Evolutionary conservation across 768 basidiomycete species (phyloP).

Genomic region (Chlorophyllum brunneum): DNA sequence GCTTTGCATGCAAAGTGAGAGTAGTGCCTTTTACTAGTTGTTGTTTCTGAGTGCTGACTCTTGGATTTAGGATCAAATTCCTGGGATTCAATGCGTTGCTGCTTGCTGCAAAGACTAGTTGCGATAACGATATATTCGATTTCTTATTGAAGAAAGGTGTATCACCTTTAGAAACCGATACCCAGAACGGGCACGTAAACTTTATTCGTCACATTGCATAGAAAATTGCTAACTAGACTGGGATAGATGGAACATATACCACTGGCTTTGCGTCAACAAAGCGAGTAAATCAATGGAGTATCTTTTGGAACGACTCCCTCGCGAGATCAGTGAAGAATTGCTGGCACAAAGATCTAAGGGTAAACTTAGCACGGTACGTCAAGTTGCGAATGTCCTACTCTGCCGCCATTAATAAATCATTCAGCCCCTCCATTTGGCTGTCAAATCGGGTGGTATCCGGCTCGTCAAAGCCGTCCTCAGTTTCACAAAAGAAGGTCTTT

Average conservation of each 20-base stretch:
- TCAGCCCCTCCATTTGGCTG: conserved; percentile 55
- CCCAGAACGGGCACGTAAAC: conserved; percentile 36
- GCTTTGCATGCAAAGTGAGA: conserved; percentile 42
- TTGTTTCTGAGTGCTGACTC: not conserved
- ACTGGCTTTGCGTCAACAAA: conserved; percentile 34
- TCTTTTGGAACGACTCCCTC: conserved; percentile 47
- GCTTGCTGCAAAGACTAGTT: conserved; percentile 32
- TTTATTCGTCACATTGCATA: not conserved
- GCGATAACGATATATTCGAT: conserved; percentile 36
- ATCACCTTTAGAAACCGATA: conserved; percentile 39
- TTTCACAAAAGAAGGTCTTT: conserved; percentile 30
- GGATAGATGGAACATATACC: conserved; percentile 54
- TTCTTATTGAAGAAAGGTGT: conserved; percentile 46
- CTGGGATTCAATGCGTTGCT: conserved; percentile 41
- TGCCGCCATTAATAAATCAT: not conserved
- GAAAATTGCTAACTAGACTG: not conserved
- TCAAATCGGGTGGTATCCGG: conserved; percentile 28
- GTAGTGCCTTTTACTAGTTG: not conserved
- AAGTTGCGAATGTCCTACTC: not conserved
- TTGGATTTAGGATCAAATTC: conserved; percentile 32
- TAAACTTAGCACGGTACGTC: conserved; percentile 41
- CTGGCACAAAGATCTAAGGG: conserved; percentile 43
- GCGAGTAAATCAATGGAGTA: conserved; percentile 33
- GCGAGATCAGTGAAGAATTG: conserved; percentile 39
- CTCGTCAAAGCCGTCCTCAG: conserved; percentile 34